These are phyloP conservation scores for Fomes fomentarius DNA, from an alignment of 1,284 basidiomycete genomes.

Conservation along the genomic window DNA sequence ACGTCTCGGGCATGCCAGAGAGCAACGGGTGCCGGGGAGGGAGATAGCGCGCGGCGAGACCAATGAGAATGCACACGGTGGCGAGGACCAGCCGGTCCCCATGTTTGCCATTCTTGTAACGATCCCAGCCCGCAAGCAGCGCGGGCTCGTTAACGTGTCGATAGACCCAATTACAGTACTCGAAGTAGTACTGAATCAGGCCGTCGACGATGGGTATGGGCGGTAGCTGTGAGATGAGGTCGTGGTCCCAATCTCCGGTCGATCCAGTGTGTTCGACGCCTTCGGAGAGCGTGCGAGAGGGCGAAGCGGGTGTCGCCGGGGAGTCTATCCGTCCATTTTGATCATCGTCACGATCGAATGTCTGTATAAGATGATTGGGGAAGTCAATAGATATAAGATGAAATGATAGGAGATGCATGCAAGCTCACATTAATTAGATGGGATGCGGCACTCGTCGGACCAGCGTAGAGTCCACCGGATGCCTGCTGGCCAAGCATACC, in stretches of 20 bases:
- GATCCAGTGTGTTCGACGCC: slow-evolving; percentile 11
- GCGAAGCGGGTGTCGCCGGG: slow-evolving; percentile 11
- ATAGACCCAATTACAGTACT: slow-evolving; percentile 85
- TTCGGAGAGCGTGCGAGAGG: slow-evolving; percentile 32
- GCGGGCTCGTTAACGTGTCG: slow-evolving; percentile 68
- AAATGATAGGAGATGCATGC: slow-evolving; percentile 4
- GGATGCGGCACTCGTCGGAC: slow-evolving; percentile 70
- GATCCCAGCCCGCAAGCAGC: slow-evolving; percentile 67
- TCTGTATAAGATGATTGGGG: slow-evolving; percentile 12
- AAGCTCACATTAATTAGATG: slow-evolving; percentile 62
- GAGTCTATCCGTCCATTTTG: slow-evolving; percentile 21
- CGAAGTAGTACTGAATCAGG: slow-evolving; percentile 75
- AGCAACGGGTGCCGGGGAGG: slow-evolving; percentile 65
- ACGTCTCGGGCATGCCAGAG: slow-evolving; percentile 44
- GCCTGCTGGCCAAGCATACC: slow-evolving; percentile 67
- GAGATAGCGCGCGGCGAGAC: slow-evolving; percentile 71
- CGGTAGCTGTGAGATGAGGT: slow-evolving; percentile 69
- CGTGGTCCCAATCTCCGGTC: slow-evolving; percentile 55
- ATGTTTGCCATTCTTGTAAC: slow-evolving; percentile 66
- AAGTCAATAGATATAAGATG: slow-evolving; percentile 5
- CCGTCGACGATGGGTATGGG: slow-evolving; percentile 67
- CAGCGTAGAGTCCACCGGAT: slow-evolving; percentile 70
- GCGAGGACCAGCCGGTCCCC: slow-evolving; percentile 71
- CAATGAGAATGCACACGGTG: slow-evolving; percentile 71
- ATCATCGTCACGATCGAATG: slow-evolving; percentile 45